These are phyloP conservation scores for Saccharomyces hybrid DNA, from an alignment of 1,139 yeast species.

Conservation along the genomic window DNA sequence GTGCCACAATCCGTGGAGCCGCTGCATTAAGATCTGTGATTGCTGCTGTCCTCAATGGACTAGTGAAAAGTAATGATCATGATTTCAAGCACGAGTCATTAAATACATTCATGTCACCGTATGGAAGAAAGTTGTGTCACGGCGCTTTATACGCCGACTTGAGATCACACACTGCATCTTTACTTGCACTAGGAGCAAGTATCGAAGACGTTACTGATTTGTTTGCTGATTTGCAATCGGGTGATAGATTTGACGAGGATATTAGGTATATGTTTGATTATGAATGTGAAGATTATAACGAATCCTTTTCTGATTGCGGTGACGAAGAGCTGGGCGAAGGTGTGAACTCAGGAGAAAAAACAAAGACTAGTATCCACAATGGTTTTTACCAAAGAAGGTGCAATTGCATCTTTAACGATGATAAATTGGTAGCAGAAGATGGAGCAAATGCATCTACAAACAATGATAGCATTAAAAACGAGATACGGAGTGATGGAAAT, in stretches of 20 bases:
- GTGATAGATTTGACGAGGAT: conserved; percentile 68
- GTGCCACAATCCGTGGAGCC: conserved; percentile 53
- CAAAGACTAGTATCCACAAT: not conserved
- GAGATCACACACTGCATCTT: conserved; percentile 41
- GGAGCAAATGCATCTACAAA: conserved; percentile 11
- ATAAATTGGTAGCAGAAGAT: conserved; percentile 20
- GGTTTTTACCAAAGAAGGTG: conserved; percentile 28
- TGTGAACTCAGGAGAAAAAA: conserved; percentile 5
- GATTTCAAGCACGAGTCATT: conserved; percentile 52
- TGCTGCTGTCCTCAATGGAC: conserved; percentile 51
- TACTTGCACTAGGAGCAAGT: conserved; percentile 40
- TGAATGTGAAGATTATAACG: conserved; percentile 38
- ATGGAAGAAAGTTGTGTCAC: conserved; percentile 47
- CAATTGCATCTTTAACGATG: conserved; percentile 36
- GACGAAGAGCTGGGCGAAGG: conserved; percentile 21
- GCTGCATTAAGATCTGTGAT: conserved; percentile 54
- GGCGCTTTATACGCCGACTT: conserved; percentile 55
- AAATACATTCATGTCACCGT: conserved; percentile 51
- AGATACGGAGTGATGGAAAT: conserved; percentile 7
- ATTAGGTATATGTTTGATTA: conserved; percentile 61
- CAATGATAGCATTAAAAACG: conserved; percentile 18
- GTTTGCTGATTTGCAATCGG: conserved; percentile 50
- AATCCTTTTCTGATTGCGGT: conserved; percentile 27
- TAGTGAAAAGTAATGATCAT: conserved; percentile 35
- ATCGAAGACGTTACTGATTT: conserved; percentile 46